phyloP scores from a whole-genome alignment of 306 rosid species.

The Sicyos edulis region DNA sequence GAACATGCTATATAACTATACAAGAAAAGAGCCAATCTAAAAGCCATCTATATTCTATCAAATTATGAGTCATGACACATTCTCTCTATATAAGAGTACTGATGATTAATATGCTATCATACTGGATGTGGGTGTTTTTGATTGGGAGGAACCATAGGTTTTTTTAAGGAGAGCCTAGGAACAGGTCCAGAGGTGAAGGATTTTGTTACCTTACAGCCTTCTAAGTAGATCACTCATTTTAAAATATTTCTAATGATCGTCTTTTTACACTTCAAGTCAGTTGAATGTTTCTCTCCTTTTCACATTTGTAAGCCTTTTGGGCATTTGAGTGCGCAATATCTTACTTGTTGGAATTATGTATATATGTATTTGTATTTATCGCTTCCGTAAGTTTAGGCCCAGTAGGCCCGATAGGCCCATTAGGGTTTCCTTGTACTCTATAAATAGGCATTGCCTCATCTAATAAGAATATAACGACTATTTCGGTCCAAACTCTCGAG shows the following conservation, averaged over 20 bases:
- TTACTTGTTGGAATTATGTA: no score
- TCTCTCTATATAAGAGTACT: neutral
- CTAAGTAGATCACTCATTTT: neutral
- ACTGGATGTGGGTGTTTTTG: neutral
- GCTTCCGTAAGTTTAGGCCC: no score
- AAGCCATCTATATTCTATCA: conserved; percentile 23
- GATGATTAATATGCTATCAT: conserved; percentile 2
- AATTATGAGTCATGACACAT: neutral
- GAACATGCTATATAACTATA: conserved; percentile 27
- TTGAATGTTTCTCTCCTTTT: neutral
- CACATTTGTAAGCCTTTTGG: neutral
- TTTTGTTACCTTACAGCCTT: neutral
- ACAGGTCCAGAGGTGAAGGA: conserved; percentile 9
- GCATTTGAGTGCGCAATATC: neutral
- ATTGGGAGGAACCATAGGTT: neutral
- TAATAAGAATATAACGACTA: no score
- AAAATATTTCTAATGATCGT: neutral
- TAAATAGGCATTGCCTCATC: no score
- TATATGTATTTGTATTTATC: no score
- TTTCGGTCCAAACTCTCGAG: no score
- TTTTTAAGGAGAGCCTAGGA: neutral
- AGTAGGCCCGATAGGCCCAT: no score
- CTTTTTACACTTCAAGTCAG: neutral
- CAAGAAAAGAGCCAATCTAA: conserved; percentile 25
- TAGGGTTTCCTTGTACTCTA: no score